Evolutionary conservation across 306 rosid genomes (phyloP).

Genomic region (Cucumis melo): DNA sequence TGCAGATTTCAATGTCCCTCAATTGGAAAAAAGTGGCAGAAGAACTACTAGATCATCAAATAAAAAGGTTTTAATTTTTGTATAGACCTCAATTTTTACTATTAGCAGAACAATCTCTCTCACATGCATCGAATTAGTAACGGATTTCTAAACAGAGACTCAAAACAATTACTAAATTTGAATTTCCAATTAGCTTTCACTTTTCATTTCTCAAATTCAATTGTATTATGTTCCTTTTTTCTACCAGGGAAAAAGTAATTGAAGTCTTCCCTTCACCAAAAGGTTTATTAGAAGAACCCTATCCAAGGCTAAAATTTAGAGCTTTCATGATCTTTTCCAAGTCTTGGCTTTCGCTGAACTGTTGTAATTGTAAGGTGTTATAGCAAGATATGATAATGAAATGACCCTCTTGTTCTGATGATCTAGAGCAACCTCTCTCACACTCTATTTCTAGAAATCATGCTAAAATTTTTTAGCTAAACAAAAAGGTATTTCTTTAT

Average conservation of each 20-base stretch:
- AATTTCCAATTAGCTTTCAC: neutral
- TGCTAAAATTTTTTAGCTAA: too few relatives aligned
- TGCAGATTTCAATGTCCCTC: neutral
- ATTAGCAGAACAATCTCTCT: neutral
- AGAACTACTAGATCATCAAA: constrained; percentile 5
- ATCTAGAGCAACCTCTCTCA: neutral
- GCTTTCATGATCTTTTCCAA: neutral
- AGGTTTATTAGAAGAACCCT: neutral
- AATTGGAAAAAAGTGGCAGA: neutral
- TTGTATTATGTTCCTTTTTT: neutral
- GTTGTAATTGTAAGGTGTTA: neutral
- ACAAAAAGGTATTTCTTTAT: too few relatives aligned
- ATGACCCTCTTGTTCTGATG: neutral
- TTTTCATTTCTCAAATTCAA: neutral
- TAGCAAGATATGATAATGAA: neutral
- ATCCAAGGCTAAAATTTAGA: neutral
- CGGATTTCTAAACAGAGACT: neutral
- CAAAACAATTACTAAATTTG: neutral
- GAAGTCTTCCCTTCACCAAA: neutral
- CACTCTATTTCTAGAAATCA: neutral
- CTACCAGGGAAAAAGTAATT: neutral
- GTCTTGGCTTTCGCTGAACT: neutral
- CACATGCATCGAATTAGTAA: neutral
- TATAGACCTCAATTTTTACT: neutral
- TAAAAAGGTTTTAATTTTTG: neutral